These are phyloP conservation scores for Aspergillus glaucus DNA, from an alignment of 2,329 filamentous ascomycete species.

Conservation along the genomic window DNA sequence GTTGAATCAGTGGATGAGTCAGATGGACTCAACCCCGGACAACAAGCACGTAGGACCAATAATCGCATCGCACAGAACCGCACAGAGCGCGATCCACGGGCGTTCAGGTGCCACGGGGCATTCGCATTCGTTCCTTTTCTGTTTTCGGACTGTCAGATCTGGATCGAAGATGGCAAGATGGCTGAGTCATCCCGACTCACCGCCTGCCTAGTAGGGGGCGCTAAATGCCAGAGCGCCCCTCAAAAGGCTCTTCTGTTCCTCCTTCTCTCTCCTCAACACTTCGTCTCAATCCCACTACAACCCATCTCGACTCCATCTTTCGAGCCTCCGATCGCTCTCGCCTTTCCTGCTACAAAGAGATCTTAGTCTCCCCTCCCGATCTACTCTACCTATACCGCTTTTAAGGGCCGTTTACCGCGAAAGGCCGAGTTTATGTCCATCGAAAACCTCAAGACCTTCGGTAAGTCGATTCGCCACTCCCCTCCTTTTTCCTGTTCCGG, in stretches of 20 bases:
- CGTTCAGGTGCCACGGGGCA: too few species aligned
- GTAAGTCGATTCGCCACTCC: slow-evolving; percentile 50
- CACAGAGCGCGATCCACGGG: too few species aligned
- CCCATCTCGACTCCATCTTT: not conserved
- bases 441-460: slow-evolving; percentile 97
- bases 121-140: too few species aligned
- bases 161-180: slow-evolving; percentile 1
- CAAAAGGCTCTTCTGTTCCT: slow-evolving; percentile 31
- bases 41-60: not conserved
- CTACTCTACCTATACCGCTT: slow-evolving; percentile 28
- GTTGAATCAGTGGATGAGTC: not conserved
- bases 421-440: slow-evolving; percentile 95
- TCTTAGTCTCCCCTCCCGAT: slow-evolving; percentile 25
- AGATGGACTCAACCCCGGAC: not conserved
- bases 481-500: slow-evolving; percentile 9
- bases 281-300: slow-evolving; percentile 11
- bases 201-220: slow-evolving; percentile 25
- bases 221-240: slow-evolving; percentile 20
- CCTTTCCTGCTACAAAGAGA: slow-evolving; percentile 18
- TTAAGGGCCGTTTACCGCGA: slow-evolving; percentile 46
- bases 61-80: too few species aligned
- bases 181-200: slow-evolving; percentile 24
- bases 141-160: slow-evolving; percentile 3
- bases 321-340: slow-evolving; percentile 15
- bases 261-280: slow-evolving; percentile 12